These are phyloP conservation scores for Saturnispora halmiae DNA, from an alignment of 805 yeast genomes.

Conservation along the genomic window DNA sequence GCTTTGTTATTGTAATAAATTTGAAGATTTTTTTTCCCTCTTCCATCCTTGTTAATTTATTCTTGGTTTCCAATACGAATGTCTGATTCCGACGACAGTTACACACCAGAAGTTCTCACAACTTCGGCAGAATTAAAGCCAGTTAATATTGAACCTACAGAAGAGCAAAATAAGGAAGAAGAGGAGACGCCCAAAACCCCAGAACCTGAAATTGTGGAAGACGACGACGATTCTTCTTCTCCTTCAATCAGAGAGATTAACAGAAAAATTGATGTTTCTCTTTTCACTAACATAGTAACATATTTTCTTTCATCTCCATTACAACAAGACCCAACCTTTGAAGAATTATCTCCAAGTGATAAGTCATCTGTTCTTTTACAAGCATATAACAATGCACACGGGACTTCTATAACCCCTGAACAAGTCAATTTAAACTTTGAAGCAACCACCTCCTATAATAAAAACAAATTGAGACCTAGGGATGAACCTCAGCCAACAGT, in stretches of 20 bases:
- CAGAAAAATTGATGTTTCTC: slow-evolving; percentile 30
- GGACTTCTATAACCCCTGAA: slow-evolving; percentile 15
- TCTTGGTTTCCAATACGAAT: background rate
- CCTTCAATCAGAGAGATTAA: slow-evolving; percentile 18
- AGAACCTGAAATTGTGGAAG: slow-evolving; percentile 2
- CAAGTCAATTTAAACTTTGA: slow-evolving; percentile 23
- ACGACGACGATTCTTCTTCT: slow-evolving; percentile 3
- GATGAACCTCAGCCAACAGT: slow-evolving; percentile 36
- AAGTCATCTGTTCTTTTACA: slow-evolving; percentile 29
- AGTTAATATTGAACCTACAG: background rate
- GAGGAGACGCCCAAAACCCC: background rate
- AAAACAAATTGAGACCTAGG: slow-evolving; percentile 29
- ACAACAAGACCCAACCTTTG: slow-evolving; percentile 30
- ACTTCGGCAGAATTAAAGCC: background rate
- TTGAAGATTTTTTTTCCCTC: background rate
- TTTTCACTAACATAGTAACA: slow-evolving; percentile 28
- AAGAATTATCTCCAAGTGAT: slow-evolving; percentile 26
- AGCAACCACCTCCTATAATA: slow-evolving; percentile 32
- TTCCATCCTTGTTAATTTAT: background rate
- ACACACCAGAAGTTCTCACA: slow-evolving; percentile 8
- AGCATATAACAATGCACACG: slow-evolving; percentile 27
- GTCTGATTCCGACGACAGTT: slow-evolving; percentile 13
- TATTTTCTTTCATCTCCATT: slow-evolving; percentile 25
- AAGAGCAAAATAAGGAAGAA: slow-evolving; percentile 1
- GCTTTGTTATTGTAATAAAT: background rate